phyloP scores from a whole-genome alignment of 106 monocot genomes.

The Chionographis japonica region DNA sequence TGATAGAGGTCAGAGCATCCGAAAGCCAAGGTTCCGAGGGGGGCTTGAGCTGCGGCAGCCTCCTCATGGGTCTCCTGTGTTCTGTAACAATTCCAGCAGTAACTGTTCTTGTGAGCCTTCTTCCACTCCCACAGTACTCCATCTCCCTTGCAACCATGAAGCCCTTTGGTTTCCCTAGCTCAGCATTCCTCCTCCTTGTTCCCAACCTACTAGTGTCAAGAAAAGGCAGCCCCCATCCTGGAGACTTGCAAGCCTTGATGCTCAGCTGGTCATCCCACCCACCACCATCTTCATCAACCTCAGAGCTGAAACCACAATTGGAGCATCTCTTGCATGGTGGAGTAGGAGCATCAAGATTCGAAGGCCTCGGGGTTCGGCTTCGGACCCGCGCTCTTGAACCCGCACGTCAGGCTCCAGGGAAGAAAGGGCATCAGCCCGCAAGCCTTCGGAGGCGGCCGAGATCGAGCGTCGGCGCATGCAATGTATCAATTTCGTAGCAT shows the following conservation, averaged over 20 bases:
- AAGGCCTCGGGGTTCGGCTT: slow-evolving; percentile 1
- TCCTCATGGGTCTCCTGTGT: slow-evolving; percentile 2
- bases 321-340: background rate
- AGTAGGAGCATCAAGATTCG: background rate
- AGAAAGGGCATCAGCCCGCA: slow-evolving; percentile 49
- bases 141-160: background rate
- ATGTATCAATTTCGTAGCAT: background rate
- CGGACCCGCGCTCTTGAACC: slow-evolving; percentile 22
- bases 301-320: background rate
- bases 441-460: slow-evolving; percentile 21
- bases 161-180: slow-evolving; percentile 2
- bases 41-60: slow-evolving; percentile 26
- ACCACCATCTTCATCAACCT: background rate
- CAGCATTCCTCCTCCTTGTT: background rate
- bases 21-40: slow-evolving; percentile 51
- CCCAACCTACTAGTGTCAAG: slow-evolving; percentile 27
- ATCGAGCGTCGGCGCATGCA: background rate
- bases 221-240: slow-evolving; percentile 42
- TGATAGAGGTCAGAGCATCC: slow-evolving; percentile 24
- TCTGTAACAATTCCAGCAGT: background rate
- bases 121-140: too few species aligned
- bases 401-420: slow-evolving; percentile 52
- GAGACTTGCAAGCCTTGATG: slow-evolving; percentile 16
- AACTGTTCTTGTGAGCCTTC: too few species aligned
- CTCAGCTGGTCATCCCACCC: slow-evolving; percentile 1